Percentiles rank a stretch among this genome's conserved stretches.
These are phyloP conservation scores for Hyparrhenia diplandra DNA, from an alignment of 176 grass and related monocot genomes.

Conservation along the genomic window DNA sequence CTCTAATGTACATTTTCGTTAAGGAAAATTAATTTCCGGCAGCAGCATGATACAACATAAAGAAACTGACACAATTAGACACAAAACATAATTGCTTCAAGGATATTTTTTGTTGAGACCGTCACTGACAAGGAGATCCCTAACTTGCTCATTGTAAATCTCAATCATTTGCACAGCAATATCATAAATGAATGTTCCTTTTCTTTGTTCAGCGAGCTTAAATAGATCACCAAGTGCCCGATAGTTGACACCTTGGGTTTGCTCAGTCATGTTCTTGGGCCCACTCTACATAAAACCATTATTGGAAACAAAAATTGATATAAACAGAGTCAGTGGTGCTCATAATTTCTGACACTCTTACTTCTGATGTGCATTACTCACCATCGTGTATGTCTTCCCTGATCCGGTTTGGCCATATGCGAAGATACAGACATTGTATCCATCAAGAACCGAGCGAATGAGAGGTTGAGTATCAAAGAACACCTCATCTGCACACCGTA, in stretches of 20 bases:
- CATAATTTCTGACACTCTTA: background rate
- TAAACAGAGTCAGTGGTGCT: background rate
- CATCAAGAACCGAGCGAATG: slow-evolving; percentile 95
- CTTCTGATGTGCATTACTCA: slow-evolving; percentile 24
- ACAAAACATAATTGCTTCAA: slow-evolving; percentile 35
- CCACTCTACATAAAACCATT: slow-evolving; percentile 70
- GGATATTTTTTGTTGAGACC: slow-evolving; percentile 99
- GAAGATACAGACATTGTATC: slow-evolving; percentile 99
- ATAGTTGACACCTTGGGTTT: slow-evolving; percentile 91
- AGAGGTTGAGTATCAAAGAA: slow-evolving; percentile 97
- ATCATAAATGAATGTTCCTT: slow-evolving; percentile 75
- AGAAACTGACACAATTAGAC: slow-evolving; percentile 19
- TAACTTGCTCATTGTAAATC: slow-evolving; percentile 99
- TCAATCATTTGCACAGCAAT: slow-evolving; percentile 99
- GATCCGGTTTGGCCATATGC: slow-evolving; percentile 99
- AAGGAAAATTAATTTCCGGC: slow-evolving; percentile 48
- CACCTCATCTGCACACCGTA: slow-evolving; percentile 66
- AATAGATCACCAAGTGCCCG: slow-evolving; percentile 89
- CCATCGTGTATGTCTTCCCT: slow-evolving; percentile 99
- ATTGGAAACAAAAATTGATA: slow-evolving; percentile 12
- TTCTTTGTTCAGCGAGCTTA: slow-evolving; percentile 88
- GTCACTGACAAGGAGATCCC: slow-evolving; percentile 85
- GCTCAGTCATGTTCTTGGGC: slow-evolving; percentile 81
- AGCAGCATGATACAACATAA: background rate
- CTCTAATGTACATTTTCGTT: slow-evolving; percentile 76